These are phyloP conservation scores for Fragaria vesca DNA, from an alignment of 306 rosid species.

Conservation along the genomic window DNA sequence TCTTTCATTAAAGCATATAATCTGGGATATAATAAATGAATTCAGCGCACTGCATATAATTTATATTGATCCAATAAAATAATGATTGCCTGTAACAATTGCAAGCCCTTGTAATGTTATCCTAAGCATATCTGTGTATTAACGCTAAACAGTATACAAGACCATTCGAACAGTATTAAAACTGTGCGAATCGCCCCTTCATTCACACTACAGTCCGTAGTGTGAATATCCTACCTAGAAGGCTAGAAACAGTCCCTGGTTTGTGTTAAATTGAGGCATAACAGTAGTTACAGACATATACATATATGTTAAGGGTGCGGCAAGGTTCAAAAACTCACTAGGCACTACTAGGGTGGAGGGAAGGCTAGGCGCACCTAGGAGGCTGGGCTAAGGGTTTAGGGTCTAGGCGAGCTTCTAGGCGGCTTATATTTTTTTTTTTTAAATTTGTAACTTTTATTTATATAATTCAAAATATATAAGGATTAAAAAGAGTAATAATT, in stretches of 20 bases:
- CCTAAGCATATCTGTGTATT: not conserved
- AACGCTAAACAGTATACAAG: not conserved
- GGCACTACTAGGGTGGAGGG: too few relatives aligned
- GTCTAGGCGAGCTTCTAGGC: too few relatives aligned
- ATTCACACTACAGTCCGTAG: not conserved
- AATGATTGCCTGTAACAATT: not conserved
- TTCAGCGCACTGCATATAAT: not conserved
- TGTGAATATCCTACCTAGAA: not conserved
- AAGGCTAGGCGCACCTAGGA: too few relatives aligned
- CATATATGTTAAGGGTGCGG: not conserved
- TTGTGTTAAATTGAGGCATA: not conserved
- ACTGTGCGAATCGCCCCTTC: not conserved
- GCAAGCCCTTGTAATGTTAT: not conserved
- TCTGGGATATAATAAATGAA: conserved; percentile 41
- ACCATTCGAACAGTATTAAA: not conserved
- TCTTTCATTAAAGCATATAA: conserved; percentile 57
- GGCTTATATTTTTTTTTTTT: too few relatives aligned
- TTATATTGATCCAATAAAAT: conserved; percentile 2
- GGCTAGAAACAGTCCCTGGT: not conserved
- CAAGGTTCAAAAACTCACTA: too few relatives aligned
- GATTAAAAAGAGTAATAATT: too few relatives aligned
- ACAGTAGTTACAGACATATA: not conserved
- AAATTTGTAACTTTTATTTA: too few relatives aligned
- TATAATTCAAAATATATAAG: too few relatives aligned
- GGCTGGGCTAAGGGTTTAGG: too few relatives aligned